Evolutionary conservation across 352 stramenopile species (phyloP), one percentile per base, ranked within the genome.

Genomic region (Phytophthora hibernalis): DNA sequence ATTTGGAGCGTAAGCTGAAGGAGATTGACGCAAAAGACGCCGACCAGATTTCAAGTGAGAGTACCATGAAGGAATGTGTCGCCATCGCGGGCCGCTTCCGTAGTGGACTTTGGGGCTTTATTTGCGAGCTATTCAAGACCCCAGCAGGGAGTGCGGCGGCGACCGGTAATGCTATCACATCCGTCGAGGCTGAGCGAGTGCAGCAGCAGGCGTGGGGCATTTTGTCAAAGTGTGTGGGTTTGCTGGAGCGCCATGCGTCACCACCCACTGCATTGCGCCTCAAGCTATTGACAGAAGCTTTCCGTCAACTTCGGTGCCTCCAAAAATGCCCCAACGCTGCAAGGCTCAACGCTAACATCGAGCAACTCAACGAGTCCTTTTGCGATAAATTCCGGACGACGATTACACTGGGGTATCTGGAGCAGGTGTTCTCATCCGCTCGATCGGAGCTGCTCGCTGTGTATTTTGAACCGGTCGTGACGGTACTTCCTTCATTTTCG

Each of bases 81-180:
- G 76, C 67, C 5, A 59, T 91, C 31, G 72, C 91, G n/a, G 73
- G 73, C 22, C 80, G 83, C 16, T 93, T 95, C 62, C 78, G 80
- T 15, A 90, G 65, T 28, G 82, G 86, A 0, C 57, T 95, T 8
- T 93, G 86, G 86, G 68, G 75, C 7, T 83, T 93, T 12, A 85
- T 93, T 33, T 93, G 85, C 54, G 84, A 95, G 21, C 51, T 90
- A 7, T 92, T 95, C 63, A 85, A 87, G 63, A 72, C 77, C 0
- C 53, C 77, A n/a, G 59, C 71, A 9, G 50, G 56, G 16, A 77
- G 66, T 31, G 61, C 59, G 1, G 63, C 53, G 16, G 57, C 48
- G 7, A 77, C 53, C 13, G 71, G 51, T 26, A 76, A 57, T 33
- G 31, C 53, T 3, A 79, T 91, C 31, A 89, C 79, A 2, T 92